Percentiles rank a stretch among this genome's conserved stretches.
These are phyloP conservation scores for Prunus yedoensis DNA, from an alignment of 331 rosid genomes.

Conservation along the genomic window DNA sequence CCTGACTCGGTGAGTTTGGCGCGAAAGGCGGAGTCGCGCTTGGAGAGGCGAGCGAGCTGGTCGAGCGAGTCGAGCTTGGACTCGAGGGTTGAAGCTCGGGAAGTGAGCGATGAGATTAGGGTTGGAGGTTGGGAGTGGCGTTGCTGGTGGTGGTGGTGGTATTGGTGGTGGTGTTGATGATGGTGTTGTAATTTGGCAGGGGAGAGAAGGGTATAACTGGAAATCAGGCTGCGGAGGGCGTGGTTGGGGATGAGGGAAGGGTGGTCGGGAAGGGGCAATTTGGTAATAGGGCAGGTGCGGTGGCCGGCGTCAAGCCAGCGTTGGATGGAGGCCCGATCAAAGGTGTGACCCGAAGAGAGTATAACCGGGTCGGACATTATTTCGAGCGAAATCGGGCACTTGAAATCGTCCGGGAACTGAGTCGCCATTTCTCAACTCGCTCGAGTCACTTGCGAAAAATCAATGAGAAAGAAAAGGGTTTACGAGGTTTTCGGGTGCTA, in stretches of 20 bases:
- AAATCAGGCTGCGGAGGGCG: constrained; percentile 86
- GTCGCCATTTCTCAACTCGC: constrained; percentile 47
- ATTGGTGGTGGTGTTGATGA: not conserved
- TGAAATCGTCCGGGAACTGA: constrained; percentile 77
- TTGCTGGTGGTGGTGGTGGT: not conserved
- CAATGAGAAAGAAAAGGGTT: constrained; percentile 9
- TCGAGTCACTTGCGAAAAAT: not conserved
- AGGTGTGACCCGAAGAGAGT: constrained; percentile 93
- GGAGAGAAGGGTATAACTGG: constrained; percentile 49
- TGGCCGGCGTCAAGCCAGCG: constrained; percentile 94
- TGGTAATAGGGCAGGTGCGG: constrained; percentile 91
- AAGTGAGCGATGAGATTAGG: constrained; percentile 59
- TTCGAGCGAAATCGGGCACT: constrained; percentile 92
- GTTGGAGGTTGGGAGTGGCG: constrained; percentile 48
- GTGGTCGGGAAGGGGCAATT: constrained; percentile 65
- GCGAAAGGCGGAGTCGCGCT: constrained; percentile 73
- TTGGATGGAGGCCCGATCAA: constrained; percentile 85
- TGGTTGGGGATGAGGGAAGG: constrained; percentile 89
- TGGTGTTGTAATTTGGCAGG: constrained; percentile 20
- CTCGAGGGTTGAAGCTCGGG: constrained; percentile 39
- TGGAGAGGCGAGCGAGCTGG: constrained; percentile 65
- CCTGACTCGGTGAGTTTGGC: constrained; percentile 77
- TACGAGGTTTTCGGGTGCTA: constrained; percentile 23
- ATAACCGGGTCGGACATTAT: constrained; percentile 98
- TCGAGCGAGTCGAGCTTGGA: constrained; percentile 63